Percentiles rank a stretch among this genome's conserved stretches.
Evolutionary conservation across 495 filamentous ascomycete genomes (phyloP).

Genomic region (Aspergillus cristatus): DNA sequence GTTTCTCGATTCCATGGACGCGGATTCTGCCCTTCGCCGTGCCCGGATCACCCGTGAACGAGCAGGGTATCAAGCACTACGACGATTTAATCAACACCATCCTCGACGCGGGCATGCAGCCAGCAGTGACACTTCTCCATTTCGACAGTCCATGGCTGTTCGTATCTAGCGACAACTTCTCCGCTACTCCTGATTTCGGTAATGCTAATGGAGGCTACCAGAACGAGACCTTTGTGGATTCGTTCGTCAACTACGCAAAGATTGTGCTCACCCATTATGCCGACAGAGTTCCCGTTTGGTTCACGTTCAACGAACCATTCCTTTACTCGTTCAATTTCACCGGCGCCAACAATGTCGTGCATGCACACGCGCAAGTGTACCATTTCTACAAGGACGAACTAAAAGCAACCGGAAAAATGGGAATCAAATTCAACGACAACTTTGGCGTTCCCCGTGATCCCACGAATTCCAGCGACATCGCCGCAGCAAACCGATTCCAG

Average conservation of each 20-base stretch:
- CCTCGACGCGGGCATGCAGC: slow-evolving; percentile 31
- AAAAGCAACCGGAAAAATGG: slow-evolving; percentile 28
- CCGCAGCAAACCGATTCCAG: slow-evolving; percentile 29
- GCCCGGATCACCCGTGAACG: slow-evolving; percentile 34
- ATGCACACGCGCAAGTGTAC: slow-evolving; percentile 30
- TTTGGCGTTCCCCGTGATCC: slow-evolving; percentile 31
- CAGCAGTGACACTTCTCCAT: slow-evolving; percentile 34
- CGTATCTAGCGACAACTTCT: slow-evolving; percentile 14
- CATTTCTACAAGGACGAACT: slow-evolving; percentile 33
- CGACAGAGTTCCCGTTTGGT: slow-evolving; percentile 36
- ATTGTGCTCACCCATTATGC: slow-evolving; percentile 31
- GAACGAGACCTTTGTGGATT: slow-evolving; percentile 24
- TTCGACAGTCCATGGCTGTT: slow-evolving; percentile 31
- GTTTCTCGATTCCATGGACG: slow-evolving; percentile 36
- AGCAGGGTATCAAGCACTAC: slow-evolving; percentile 36
- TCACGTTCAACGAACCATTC: slow-evolving; percentile 38
- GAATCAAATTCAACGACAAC: slow-evolving; percentile 34
- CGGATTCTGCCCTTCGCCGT: slow-evolving; percentile 36
- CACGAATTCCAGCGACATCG: slow-evolving; percentile 21
- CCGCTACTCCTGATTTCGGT: slow-evolving; percentile 17
- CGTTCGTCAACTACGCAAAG: slow-evolving; percentile 31
- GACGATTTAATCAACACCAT: slow-evolving; percentile 36
- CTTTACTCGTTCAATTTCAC: slow-evolving; percentile 23
- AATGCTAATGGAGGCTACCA: slow-evolving; percentile 26
- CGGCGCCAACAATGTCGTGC: slow-evolving; percentile 23